Evolutionary conservation across 2,329 filamentous ascomycete genomes (phyloP), one percentile per base, ranked within the genome.

Genomic region (Drechslera avenae): DNA sequence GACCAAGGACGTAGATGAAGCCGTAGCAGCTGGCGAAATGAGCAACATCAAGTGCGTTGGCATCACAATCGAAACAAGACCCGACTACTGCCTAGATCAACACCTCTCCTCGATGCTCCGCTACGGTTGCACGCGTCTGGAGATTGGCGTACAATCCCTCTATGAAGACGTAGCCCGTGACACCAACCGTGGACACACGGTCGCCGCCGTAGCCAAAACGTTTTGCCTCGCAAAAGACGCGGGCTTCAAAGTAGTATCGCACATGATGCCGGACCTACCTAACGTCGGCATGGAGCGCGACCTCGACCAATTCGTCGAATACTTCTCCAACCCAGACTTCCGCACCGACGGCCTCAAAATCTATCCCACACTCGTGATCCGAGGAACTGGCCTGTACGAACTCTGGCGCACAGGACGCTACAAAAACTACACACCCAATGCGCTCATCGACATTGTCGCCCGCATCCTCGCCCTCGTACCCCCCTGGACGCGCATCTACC

Each of bases 241-340:
- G 5, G 94, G 94, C 1, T 99, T 96, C 83, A 99, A 99, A 75
- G 94, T 99, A 1, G 94, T 99, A 56, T 96, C 90, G 61, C 94
- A 99, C 76, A 99, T 99, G 94, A 99, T 99, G 94, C 94, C 94
- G 1, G 94, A 99, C 71, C 77, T 99, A 39, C 94, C 94, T 3
- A 99, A 99, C 66, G 94, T 99, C 2, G 94, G 94, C 49, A 96
- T 97, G 89, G 95, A 99, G 76, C 88, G 94, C 65, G 94, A 99
- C 71, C 81, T 99, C 35, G 92, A 96, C 68, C 94, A 99, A 65
- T 99, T 99, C 75, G 84, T 90, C 58, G 95, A 99, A 72, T 99
- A 99, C 73, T 99, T 99, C 66, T 91, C 96, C 71, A 97, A 91
- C 71, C 94, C 94, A 1, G 91, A 86, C 34, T 99, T 99, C 79